Percentiles rank a stretch among this genome's conserved stretches.
Conservation (phyloP, 2,329 filamentous ascomycete genomes). For the Sclerotinia sclerotiorum region DNA sequence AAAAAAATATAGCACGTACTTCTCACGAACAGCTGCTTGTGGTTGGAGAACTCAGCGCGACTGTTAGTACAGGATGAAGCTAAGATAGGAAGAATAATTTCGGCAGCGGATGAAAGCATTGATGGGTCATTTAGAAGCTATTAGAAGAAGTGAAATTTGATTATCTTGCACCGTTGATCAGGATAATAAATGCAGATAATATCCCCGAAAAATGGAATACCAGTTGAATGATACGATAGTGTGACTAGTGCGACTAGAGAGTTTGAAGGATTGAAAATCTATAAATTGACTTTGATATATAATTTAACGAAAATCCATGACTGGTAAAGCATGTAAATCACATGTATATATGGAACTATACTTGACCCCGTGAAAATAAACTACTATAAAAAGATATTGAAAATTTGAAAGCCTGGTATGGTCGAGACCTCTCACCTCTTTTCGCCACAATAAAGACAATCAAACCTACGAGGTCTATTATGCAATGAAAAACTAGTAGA, state of each 20-base stretch:
- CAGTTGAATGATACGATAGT: background rate
- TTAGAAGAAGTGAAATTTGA: background rate
- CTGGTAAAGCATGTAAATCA: background rate
- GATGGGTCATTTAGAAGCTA: background rate
- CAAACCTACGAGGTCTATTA: background rate
- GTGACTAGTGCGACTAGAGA: too few species aligned
- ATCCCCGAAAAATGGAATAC: background rate
- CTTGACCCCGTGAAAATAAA: background rate
- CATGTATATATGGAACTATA: background rate
- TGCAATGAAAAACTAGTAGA: background rate
- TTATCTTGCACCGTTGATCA: background rate
- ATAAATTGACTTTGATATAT: background rate
- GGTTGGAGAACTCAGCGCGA: background rate
- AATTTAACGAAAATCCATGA: background rate
- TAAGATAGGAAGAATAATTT: background rate
- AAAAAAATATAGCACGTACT: background rate
- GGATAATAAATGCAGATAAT: background rate
- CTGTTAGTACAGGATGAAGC: background rate
- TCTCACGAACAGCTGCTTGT: background rate
- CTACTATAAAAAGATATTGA: background rate
- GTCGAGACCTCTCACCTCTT: background rate
- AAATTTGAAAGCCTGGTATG: background rate
- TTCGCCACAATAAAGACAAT: background rate
- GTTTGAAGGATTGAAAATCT: too few species aligned
- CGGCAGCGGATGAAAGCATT: background rate